These are phyloP conservation scores for Lactarius akahatsu DNA, from an alignment of 768 basidiomycete genomes.

Conservation along the genomic window DNA sequence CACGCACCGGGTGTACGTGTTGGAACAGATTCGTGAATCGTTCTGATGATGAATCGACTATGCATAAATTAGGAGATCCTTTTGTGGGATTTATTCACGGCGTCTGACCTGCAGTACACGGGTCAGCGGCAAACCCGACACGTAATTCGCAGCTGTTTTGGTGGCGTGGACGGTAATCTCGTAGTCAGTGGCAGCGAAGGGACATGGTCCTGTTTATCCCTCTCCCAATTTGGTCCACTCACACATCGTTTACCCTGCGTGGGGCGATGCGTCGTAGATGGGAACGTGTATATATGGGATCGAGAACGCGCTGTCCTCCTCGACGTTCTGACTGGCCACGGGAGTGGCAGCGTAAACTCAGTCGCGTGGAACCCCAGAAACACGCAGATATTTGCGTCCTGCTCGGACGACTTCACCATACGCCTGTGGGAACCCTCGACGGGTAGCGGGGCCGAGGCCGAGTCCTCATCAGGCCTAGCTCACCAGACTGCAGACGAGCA, in stretches of 20 bases:
- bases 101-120: slow-evolving; percentile 72
- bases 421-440: slow-evolving; percentile 86
- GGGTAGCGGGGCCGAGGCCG: slow-evolving; percentile 25
- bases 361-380: slow-evolving; percentile 95
- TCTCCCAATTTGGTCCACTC: slow-evolving; percentile 13
- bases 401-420: slow-evolving; percentile 89
- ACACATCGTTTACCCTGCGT: slow-evolving; percentile 11
- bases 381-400: slow-evolving; percentile 91
- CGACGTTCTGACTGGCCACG: slow-evolving; percentile 83
- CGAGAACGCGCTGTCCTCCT: slow-evolving; percentile 77
- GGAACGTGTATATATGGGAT: slow-evolving; percentile 95
- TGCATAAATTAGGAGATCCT: slow-evolving; percentile 70
- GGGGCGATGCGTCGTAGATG: slow-evolving; percentile 47
- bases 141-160: slow-evolving; percentile 92
- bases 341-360: slow-evolving; percentile 84
- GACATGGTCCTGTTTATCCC: slow-evolving; percentile 37
- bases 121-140: slow-evolving; percentile 84
- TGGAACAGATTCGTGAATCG: slow-evolving; percentile 23
- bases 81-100: slow-evolving; percentile 72
- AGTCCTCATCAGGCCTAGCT: slow-evolving; percentile 18
- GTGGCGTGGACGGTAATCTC: slow-evolving; percentile 84
- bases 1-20: slow-evolving; percentile 77
- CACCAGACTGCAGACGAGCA: slow-evolving; percentile 10
- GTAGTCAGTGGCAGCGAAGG: slow-evolving; percentile 96
- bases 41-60: slow-evolving; percentile 19